Percentiles rank a stretch among this genome's conserved stretches.
These are phyloP conservation scores for Odontarrhena argentea DNA, from an alignment of 345 rosid genomes.

Conservation along the genomic window DNA sequence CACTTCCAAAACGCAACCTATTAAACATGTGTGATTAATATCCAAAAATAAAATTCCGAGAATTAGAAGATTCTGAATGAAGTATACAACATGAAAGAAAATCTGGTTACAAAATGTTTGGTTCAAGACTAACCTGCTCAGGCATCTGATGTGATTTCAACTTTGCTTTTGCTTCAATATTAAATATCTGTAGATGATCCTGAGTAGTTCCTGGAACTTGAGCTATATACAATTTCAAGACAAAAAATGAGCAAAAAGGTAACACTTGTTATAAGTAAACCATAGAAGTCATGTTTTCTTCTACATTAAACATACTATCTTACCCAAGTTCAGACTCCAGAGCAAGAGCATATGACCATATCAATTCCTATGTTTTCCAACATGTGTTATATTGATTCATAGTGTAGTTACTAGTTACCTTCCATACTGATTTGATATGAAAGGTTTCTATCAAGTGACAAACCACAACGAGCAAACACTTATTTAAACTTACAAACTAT, in stretches of 20 bases:
- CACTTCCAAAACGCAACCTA: constrained; percentile 99
- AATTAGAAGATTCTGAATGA: constrained; percentile 9
- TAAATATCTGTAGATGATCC: constrained; percentile 98
- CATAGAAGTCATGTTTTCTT: constrained; percentile 3
- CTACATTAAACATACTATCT: constrained; percentile 10
- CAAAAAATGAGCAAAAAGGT: constrained; percentile 26
- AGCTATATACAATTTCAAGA: constrained; percentile 50
- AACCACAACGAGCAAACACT: constrained; percentile 16
- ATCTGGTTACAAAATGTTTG: constrained; percentile 4
- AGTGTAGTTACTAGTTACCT: constrained; percentile 9
- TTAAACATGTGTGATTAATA: constrained; percentile 23
- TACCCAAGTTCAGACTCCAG: background rate
- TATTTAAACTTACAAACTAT: constrained; percentile 12
- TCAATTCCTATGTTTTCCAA: no score
- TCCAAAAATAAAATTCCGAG: constrained; percentile 16
- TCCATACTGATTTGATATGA: constrained; percentile 8
- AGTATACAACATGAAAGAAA: constrained; percentile 18
- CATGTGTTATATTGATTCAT: no score
- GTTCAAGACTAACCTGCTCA: constrained; percentile 68
- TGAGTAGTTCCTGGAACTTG: constrained; percentile 97
- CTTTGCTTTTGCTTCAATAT: constrained; percentile 94
- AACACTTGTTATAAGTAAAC: constrained; percentile 9
- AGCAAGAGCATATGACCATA: constrained; percentile 18
- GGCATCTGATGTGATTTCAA: constrained; percentile 98
- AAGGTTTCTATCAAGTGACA: constrained; percentile 12